These are phyloP conservation scores for Saccharomycopsis crataegensis DNA, from an alignment of 1,139 yeast species.

Conservation along the genomic window DNA sequence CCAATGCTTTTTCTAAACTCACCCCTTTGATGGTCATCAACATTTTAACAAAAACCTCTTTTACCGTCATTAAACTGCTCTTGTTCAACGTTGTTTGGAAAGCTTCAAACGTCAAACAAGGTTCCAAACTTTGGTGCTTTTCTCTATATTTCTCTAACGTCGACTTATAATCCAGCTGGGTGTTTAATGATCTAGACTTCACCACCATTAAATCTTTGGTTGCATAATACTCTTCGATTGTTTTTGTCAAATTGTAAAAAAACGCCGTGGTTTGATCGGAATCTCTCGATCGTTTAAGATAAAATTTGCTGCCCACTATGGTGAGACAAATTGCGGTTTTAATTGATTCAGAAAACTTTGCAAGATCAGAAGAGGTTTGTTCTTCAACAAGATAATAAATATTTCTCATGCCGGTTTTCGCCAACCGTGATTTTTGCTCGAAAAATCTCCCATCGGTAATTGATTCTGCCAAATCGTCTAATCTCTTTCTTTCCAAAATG, in stretches of 20 bases:
- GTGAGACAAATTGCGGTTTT: constrained; percentile 74
- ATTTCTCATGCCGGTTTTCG: constrained; percentile 57
- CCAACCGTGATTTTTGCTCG: constrained; percentile 78
- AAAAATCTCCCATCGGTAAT: constrained; percentile 81
- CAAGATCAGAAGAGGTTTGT: constrained; percentile 38
- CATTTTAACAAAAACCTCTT: constrained; percentile 69
- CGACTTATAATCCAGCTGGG: constrained; percentile 45
- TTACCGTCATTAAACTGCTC: constrained; percentile 60
- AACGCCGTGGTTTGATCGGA: constrained; percentile 71
- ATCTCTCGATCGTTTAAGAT: constrained; percentile 58
- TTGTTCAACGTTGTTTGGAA: constrained; percentile 71
- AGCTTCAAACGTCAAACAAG: constrained; percentile 57
- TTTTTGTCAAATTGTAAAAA: constrained; percentile 48
- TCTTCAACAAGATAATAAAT: constrained; percentile 84
- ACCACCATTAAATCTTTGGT: constrained; percentile 37
- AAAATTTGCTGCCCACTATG: constrained; percentile 59
- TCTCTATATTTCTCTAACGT: constrained; percentile 36
- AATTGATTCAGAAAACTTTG: constrained; percentile 54
- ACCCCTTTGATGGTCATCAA: constrained; percentile 76
- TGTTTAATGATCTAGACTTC: constrained; percentile 42
- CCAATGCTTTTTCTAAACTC: constrained; percentile 75
- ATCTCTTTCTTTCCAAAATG: constrained; percentile 79
- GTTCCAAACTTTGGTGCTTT: constrained; percentile 40
- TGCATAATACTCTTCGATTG: constrained; percentile 35
- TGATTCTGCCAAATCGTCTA: constrained; percentile 78